Evolutionary conservation across 1,139 yeast genomes (phyloP).

Genomic region (Scheffersomyces segobiensis): DNA sequence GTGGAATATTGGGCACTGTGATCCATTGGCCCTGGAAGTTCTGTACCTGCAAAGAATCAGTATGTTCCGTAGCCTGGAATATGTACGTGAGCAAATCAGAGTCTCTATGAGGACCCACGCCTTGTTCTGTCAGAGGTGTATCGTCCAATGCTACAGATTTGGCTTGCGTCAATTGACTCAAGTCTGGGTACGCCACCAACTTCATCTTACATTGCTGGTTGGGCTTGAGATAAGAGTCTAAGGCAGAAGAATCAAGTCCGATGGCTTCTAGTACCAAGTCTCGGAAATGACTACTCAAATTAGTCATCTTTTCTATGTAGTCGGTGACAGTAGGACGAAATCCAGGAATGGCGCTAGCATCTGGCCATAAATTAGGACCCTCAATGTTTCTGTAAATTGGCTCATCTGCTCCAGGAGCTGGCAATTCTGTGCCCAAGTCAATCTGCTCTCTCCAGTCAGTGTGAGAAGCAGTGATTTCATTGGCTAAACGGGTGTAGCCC

Average conservation of each 20-base stretch:
- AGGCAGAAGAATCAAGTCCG: constrained; percentile 44
- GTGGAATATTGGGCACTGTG: constrained; percentile 43
- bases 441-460: constrained; percentile 71
- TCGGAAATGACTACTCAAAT: constrained; percentile 43
- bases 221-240: constrained; percentile 51
- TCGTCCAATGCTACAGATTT: constrained; percentile 37
- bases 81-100: constrained; percentile 65
- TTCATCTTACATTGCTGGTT: constrained; percentile 58
- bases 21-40: constrained; percentile 67
- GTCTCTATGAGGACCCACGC: constrained; percentile 73
- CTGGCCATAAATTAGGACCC: constrained; percentile 70
- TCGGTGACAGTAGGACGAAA: constrained; percentile 47
- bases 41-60: constrained; percentile 58
- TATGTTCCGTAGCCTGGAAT: constrained; percentile 54
- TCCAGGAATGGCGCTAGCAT: constrained; percentile 45
- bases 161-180: constrained; percentile 25
- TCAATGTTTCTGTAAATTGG: constrained; percentile 59
- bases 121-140: constrained; percentile 51
- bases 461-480: constrained; percentile 61
- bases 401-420: constrained; percentile 44
- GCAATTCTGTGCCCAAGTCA: constrained; percentile 63
- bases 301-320: constrained; percentile 51
- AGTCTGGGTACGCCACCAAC: constrained; percentile 53
- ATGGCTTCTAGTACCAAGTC: constrained; percentile 56
- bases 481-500: constrained; percentile 66